Evolutionary conservation across 163 green algal species (phyloP).

Genomic region (Chlamydomonas reinhardtii): DNA sequence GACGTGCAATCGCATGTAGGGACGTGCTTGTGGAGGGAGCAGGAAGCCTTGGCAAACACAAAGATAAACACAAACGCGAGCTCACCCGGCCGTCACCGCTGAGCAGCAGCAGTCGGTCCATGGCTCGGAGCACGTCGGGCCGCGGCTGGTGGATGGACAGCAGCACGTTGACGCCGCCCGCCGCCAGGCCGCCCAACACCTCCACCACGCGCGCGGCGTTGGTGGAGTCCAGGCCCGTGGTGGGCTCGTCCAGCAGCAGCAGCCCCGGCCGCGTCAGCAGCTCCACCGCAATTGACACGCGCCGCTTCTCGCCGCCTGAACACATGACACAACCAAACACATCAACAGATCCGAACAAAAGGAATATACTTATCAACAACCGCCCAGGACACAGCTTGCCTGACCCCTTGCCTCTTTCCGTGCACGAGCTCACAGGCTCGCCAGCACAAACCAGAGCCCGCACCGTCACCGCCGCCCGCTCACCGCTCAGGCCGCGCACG

Average conservation of each 20-base stretch:
- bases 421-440: too few relatives aligned
- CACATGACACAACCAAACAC: too few relatives aligned
- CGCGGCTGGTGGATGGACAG: constrained; percentile 86
- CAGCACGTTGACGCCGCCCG: constrained; percentile 69
- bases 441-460: too few relatives aligned
- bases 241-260: constrained; percentile 89
- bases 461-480: not conserved
- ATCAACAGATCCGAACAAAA: too few relatives aligned
- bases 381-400: too few relatives aligned
- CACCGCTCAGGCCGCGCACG: constrained; percentile 73
- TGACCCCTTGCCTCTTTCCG: too few relatives aligned
- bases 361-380: too few relatives aligned
- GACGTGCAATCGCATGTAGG: too few relatives aligned
- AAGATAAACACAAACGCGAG: too few relatives aligned
- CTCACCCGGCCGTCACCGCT: constrained; percentile 63
- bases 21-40: too few relatives aligned
- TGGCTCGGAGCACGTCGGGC: constrained; percentile 78
- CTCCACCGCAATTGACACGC: constrained; percentile 82
- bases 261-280: constrained; percentile 77
- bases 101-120: constrained; percentile 80
- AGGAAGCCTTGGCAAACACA: too few relatives aligned
- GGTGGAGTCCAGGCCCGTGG: constrained; percentile 82
- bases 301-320: constrained; percentile 79
- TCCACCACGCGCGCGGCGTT: constrained; percentile 81
- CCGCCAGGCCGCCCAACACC: constrained; percentile 71